Evolutionary conservation across 73 alveolate species (phyloP), one percentile per base, ranked within the genome.

Genomic region (Stentor roeselii): DNA sequence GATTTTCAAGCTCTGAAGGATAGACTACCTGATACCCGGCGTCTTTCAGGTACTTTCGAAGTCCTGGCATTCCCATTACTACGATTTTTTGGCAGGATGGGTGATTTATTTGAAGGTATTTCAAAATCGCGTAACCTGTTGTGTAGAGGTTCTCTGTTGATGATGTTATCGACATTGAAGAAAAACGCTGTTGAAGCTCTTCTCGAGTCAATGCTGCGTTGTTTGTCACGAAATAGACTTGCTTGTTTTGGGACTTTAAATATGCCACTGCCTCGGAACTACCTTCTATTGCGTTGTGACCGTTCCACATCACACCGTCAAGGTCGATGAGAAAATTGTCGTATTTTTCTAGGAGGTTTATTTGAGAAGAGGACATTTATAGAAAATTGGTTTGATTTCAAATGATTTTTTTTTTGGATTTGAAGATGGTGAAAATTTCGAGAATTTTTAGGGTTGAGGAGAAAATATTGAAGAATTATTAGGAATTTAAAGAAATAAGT

Each of bases 291-390:
- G 60, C 75, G 14, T 40, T 14, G 59, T 60, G 58, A 3, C 94
- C 94, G 36, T 83, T 60, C 90, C 92, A 89, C 90, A 86, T 21
- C 35, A 89, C 94, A 4, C 94, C 94, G 59, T 89, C 94, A 84
- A 75, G 61, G 82, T 89, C 94, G 59, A 89, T 83, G 36, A 85
- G 60, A 75, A 59, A 88, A 14, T 75, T 82, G 39, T 88, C 90
- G 41, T 84, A 88, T 42, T 50, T 50, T 50, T 50, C 67, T 50
- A 50, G 21, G 67, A 50, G 21, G 21, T 50, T 50, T 21, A 50
- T 50, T 50, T 50, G n/a, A n/a, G n/a, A n/a, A n/a, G n/a, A n/a
- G n/a, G n/a, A n/a, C n/a, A n/a, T n/a, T n/a, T n/a, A n/a, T n/a
- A n/a, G n/a, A n/a, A n/a, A n/a, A n/a, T n/a, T n/a, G n/a, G n/a